Percentiles rank a stretch among this genome's conserved stretches.
phyloP scores from a whole-genome alignment of 768 basidiomycete species.

The Serendipita indica region DNA sequence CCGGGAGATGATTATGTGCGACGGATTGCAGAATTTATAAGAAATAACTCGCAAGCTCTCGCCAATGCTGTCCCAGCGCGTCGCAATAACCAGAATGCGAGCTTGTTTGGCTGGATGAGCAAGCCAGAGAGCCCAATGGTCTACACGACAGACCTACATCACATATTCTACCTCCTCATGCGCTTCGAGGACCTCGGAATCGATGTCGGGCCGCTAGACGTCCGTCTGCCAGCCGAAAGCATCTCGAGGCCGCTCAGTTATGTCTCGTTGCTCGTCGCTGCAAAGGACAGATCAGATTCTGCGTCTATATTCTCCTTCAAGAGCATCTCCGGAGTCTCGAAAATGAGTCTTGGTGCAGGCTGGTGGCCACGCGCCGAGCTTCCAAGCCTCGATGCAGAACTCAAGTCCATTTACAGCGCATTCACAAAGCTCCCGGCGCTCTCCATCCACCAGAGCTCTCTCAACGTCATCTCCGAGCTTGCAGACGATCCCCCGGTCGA shows the following conservation, averaged over 20 bases:
- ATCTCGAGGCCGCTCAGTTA: conserved; percentile 52
- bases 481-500: conserved; percentile 51
- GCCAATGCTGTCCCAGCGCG: conserved; percentile 46
- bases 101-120: conserved; percentile 38
- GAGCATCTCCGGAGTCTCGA: conserved; percentile 61
- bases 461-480: conserved; percentile 53
- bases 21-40: conserved; percentile 53
- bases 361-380: conserved; percentile 58
- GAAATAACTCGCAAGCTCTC: conserved; percentile 53
- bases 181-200: conserved; percentile 71
- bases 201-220: conserved; percentile 65
- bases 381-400: conserved; percentile 49
- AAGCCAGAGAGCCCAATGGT: conserved; percentile 35
- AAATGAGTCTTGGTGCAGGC: conserved; percentile 51
- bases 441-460: conserved; percentile 33
- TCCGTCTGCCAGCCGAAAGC: conserved; percentile 53
- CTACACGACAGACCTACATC: conserved; percentile 61
- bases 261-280: conserved; percentile 40
- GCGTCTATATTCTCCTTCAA: conserved; percentile 60
- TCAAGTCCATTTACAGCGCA: conserved; percentile 76
- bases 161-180: conserved; percentile 77
- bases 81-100: conserved; percentile 29
- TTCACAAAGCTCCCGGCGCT: conserved; percentile 85
- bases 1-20: conserved; percentile 64
- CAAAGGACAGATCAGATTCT: conserved; percentile 51